phyloP scores from a whole-genome alignment of 345 rosid genomes.

The Murraya paniculata region DNA sequence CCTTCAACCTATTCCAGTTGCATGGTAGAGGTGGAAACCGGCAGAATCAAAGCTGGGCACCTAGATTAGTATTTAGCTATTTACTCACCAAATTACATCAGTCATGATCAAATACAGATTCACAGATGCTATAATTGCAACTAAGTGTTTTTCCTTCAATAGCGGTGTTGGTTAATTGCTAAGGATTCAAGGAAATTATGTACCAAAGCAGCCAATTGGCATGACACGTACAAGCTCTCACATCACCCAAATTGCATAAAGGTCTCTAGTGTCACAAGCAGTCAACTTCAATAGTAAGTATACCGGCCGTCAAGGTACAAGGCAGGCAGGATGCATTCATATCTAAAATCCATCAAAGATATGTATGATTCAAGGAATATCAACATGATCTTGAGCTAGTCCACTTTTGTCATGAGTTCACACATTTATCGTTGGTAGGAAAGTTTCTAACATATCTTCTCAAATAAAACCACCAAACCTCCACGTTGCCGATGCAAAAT shows the following conservation, averaged over 20 bases:
- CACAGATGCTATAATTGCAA: neutral
- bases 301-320: neutral
- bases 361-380: neutral
- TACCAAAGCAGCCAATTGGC: neutral
- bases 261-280: neutral
- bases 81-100: too few relatives aligned
- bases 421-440: neutral
- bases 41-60: neutral
- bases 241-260: neutral
- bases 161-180: neutral
- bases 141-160: too few relatives aligned
- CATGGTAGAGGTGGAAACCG: neutral
- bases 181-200: neutral
- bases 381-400: neutral
- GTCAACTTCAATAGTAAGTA: neutral
- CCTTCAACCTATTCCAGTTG: neutral
- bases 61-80: neutral
- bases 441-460: neutral
- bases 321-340: neutral
- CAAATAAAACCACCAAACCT: neutral
- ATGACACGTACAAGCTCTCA: neutral
- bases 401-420: neutral
- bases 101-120: neutral
- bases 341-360: neutral
- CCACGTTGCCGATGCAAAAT: neutral